Evolutionary conservation across 169 alveolate species (phyloP).

Genomic region (Plasmodium coatneyi): DNA sequence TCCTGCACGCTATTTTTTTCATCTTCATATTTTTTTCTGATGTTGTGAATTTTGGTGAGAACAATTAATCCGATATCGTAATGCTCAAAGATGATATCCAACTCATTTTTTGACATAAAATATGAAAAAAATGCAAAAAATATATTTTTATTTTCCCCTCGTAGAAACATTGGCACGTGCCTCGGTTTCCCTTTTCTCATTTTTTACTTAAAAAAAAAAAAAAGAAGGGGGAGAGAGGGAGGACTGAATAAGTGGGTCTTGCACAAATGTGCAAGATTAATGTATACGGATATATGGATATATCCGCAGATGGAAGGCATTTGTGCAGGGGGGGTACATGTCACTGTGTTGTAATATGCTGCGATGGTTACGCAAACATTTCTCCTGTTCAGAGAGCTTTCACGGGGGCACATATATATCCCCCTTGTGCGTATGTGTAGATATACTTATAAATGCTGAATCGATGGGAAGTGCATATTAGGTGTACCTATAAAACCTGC

Average conservation of each 20-base stretch:
- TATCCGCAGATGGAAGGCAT: background rate
- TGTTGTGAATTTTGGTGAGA: conserved; percentile 68
- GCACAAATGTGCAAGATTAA: conserved; percentile 2
- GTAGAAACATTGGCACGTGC: conserved; percentile 71
- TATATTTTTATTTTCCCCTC: conserved; percentile 63
- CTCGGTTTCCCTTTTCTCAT: conserved; percentile 74
- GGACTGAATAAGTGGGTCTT: background rate
- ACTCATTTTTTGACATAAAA: conserved; percentile 69
- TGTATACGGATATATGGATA: background rate
- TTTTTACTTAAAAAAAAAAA: conserved; percentile 21
- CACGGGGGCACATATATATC: background rate
- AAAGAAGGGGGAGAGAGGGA: background rate
- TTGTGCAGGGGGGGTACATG: background rate
- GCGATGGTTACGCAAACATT: background rate
- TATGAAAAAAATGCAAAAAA: conserved; percentile 61
- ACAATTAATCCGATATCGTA: conserved; percentile 66
- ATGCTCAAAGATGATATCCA: conserved; percentile 59
- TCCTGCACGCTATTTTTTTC: conserved; percentile 35
- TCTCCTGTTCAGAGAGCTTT: background rate
- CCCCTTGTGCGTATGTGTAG: background rate
- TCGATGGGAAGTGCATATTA: background rate
- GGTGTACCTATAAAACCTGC: background rate
- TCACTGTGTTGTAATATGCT: background rate
- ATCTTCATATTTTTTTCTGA: conserved; percentile 57
- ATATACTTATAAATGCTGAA: background rate